A percentile compares a stretch with the other conserved stretches of the same genome.
phyloP scores from a whole-genome alignment of 805 yeast genomes.

The Saccharomyces jurei region DNA sequence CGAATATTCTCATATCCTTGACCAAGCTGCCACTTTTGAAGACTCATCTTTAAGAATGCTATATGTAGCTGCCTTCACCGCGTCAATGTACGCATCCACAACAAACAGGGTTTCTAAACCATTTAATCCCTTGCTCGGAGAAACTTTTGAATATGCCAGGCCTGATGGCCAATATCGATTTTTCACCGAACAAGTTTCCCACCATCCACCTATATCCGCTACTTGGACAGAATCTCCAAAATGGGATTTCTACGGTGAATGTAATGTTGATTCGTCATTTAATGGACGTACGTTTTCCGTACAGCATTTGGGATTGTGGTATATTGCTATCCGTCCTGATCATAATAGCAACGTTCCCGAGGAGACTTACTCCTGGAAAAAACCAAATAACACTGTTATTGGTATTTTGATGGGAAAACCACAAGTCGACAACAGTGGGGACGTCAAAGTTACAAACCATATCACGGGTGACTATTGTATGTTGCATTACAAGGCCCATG shows the following conservation, averaged over 20 bases:
- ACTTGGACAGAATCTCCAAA: slow-evolving; percentile 73
- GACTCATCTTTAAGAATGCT: slow-evolving; percentile 78
- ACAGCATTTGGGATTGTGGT: slow-evolving; percentile 89
- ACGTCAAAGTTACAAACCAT: slow-evolving; percentile 77
- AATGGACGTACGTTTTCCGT: slow-evolving; percentile 89
- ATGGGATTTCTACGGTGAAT: slow-evolving; percentile 94
- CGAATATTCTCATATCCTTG: slow-evolving; percentile 74
- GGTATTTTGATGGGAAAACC: slow-evolving; percentile 93
- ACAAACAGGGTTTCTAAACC: slow-evolving; percentile 91
- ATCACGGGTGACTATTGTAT: slow-evolving; percentile 72
- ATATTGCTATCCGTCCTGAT: slow-evolving; percentile 70
- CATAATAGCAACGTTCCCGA: slow-evolving; percentile 35
- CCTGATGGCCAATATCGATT: slow-evolving; percentile 82
- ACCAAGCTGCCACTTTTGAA: slow-evolving; percentile 62
- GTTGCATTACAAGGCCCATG: slow-evolving; percentile 76
- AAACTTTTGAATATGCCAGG: slow-evolving; percentile 84
- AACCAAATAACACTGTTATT: slow-evolving; percentile 85
- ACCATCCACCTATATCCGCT: slow-evolving; percentile 95
- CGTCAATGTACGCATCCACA: slow-evolving; percentile 90
- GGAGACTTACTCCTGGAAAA: slow-evolving; percentile 86
- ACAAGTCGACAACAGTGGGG: slow-evolving; percentile 89
- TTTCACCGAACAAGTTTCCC: slow-evolving; percentile 88
- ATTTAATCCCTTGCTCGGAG: slow-evolving; percentile 89
- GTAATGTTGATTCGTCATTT: slow-evolving; percentile 81
- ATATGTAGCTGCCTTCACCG: slow-evolving; percentile 87